These are phyloP conservation scores for Simmondsia chinensis DNA, from an alignment of 148 eudicot genomes.

Conservation along the genomic window DNA sequence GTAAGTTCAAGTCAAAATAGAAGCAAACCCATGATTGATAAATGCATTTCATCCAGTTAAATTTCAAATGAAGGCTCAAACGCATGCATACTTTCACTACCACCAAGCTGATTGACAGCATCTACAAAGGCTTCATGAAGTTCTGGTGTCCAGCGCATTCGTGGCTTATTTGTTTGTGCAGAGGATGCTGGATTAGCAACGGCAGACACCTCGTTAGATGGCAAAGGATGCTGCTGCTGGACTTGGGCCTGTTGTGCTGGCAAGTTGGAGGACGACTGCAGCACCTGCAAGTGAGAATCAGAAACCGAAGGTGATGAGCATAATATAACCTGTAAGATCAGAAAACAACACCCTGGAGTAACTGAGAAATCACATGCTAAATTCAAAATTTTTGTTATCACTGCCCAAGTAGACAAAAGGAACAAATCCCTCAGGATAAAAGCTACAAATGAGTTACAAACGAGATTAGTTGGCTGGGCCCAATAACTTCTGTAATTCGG, in stretches of 20 bases:
- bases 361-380: too few relatives aligned
- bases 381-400: too few relatives aligned
- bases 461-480: too few relatives aligned
- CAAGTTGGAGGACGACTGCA: slow-evolving; percentile 30
- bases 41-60: too few relatives aligned
- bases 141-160: slow-evolving; percentile 93
- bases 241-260: slow-evolving; percentile 15
- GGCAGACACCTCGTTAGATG: slow-evolving; percentile 27
- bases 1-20: slow-evolving; percentile 1
- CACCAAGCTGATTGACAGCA: slow-evolving; percentile 83
- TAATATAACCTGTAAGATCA: too few relatives aligned
- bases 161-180: slow-evolving; percentile 35
- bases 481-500: too few relatives aligned
- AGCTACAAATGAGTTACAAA: too few relatives aligned
- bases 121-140: slow-evolving; percentile 79
- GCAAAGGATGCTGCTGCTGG: slow-evolving; percentile 25
- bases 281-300: slow-evolving; percentile 17
- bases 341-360: too few relatives aligned
- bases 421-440: too few relatives aligned
- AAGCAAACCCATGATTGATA: too few relatives aligned
- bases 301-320: slow-evolving; percentile 10
- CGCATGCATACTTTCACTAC: slow-evolving; percentile 46
- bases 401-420: too few relatives aligned
- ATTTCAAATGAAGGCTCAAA: background rate
- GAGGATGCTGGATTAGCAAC: slow-evolving; percentile 26